phyloP scores from a whole-genome alignment of 805 yeast genomes.

The Wickerhamiella musiphila region DNA sequence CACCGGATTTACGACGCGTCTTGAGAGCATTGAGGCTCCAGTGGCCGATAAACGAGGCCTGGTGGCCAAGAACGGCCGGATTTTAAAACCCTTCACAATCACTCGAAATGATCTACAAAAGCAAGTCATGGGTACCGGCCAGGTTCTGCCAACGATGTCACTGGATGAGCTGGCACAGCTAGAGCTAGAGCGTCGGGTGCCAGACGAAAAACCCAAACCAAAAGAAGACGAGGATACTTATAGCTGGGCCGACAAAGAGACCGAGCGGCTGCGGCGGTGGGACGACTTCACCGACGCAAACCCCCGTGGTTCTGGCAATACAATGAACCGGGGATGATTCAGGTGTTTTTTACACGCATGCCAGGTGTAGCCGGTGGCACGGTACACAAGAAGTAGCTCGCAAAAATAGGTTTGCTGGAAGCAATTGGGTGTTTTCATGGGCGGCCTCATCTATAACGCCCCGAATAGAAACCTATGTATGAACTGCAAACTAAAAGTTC shows the following conservation, averaged over 20 bases:
- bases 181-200: slow-evolving; percentile 70
- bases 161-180: slow-evolving; percentile 82
- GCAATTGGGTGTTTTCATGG: too few species aligned
- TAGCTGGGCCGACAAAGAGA: slow-evolving; percentile 41
- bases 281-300: slow-evolving; percentile 81
- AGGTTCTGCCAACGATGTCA: slow-evolving; percentile 80
- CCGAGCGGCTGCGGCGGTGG: slow-evolving; percentile 72
- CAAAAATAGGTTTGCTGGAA: too few species aligned
- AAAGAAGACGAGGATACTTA: slow-evolving; percentile 46
- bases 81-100: slow-evolving; percentile 69
- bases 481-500: too few species aligned
- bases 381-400: too few species aligned
- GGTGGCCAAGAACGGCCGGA: slow-evolving; percentile 43
- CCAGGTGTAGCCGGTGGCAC: too few species aligned
- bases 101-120: slow-evolving; percentile 28
- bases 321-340: slow-evolving; percentile 43
- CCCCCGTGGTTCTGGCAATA: slow-evolving; percentile 82
- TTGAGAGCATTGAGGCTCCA: neutral
- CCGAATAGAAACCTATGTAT: too few species aligned
- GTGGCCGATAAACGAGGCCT: neutral
- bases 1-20: too few species aligned
- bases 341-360: too few species aligned
- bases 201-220: slow-evolving; percentile 16
- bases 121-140: slow-evolving; percentile 82
- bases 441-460: too few species aligned